Evolutionary conservation across 495 filamentous ascomycete species (phyloP).

Genomic region (Thozetella sp.): DNA sequence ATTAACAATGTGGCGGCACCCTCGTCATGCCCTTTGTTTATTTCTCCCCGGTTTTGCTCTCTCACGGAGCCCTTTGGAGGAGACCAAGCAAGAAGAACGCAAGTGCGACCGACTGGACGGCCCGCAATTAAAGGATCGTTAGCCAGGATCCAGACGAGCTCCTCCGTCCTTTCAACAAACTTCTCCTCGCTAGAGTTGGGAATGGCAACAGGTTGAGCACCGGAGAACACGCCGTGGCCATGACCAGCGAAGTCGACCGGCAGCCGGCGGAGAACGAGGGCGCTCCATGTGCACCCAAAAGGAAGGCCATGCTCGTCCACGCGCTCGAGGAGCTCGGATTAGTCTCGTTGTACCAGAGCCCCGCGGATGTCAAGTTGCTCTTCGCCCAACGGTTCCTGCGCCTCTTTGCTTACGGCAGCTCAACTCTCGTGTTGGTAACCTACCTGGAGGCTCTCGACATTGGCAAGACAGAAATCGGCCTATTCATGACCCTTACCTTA

Average conservation of each 20-base stretch:
- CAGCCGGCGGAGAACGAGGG: not conserved
- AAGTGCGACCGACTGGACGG: not conserved
- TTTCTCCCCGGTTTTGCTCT: not conserved
- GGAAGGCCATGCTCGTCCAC: not conserved
- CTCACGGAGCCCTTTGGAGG: no score
- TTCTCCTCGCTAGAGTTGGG: not conserved
- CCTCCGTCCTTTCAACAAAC: not conserved
- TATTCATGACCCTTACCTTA: conserved; percentile 88
- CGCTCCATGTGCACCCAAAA: not conserved
- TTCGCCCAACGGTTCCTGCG: conserved; percentile 75
- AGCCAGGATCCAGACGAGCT: no score
- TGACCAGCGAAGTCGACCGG: not conserved
- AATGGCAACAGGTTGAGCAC: no score
- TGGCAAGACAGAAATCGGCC: conserved; percentile 70
- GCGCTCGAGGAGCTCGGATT: not conserved
- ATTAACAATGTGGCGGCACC: no score
- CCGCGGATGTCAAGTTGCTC: conserved; percentile 69
- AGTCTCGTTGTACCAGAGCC: not conserved
- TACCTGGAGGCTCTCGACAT: conserved; percentile 66
- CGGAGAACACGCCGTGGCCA: no score
- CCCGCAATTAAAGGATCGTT: no score
- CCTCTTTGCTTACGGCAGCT: conserved; percentile 77
- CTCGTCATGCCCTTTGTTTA: no score
- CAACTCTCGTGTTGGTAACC: conserved; percentile 73
- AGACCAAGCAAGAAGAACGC: no score